phyloP scores from a whole-genome alignment of 768 basidiomycete genomes.

The Leccinum rimulosum region DNA sequence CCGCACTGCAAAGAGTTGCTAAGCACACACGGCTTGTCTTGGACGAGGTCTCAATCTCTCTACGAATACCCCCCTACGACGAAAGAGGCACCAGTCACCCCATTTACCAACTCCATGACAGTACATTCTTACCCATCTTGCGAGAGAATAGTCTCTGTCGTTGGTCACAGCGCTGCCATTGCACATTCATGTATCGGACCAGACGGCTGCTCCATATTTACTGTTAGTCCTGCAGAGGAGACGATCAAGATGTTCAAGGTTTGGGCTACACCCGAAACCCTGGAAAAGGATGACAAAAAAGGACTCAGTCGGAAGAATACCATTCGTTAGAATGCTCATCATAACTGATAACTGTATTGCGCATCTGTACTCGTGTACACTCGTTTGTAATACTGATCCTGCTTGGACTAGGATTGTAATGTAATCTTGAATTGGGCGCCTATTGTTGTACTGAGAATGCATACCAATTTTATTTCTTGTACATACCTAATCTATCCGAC shows the following conservation, averaged over 20 bases:
- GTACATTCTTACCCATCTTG: constrained; percentile 54
- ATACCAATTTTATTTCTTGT: no score
- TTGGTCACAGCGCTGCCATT: constrained; percentile 54
- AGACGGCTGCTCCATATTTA: constrained; percentile 61
- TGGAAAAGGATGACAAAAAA: constrained; percentile 17
- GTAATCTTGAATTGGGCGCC: constrained; percentile 9
- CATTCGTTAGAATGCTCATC: constrained; percentile 24
- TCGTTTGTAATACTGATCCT: constrained; percentile 7
- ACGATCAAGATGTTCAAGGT: constrained; percentile 75
- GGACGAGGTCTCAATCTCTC: constrained; percentile 23
- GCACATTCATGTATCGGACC: constrained; percentile 64
- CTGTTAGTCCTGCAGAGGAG: constrained; percentile 61
- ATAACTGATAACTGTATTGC: constrained; percentile 3
- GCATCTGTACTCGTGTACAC: constrained; percentile 3
- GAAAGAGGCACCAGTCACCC: constrained; percentile 22
- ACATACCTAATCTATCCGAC: no score
- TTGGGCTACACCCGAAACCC: constrained; percentile 40
- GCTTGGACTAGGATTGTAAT: constrained; percentile 9
- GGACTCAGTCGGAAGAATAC: constrained; percentile 24
- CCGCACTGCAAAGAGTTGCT: constrained; percentile 82
- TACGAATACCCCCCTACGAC: constrained; percentile 17
- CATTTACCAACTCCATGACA: constrained; percentile 43
- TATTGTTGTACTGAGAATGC: background rate
- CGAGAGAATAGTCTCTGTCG: constrained; percentile 49
- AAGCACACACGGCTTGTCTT: constrained; percentile 63